Base-by-base conservation (phyloP, 2,329 filamentous ascomycete genomes). In the Penicillium brasilianum region DNA sequence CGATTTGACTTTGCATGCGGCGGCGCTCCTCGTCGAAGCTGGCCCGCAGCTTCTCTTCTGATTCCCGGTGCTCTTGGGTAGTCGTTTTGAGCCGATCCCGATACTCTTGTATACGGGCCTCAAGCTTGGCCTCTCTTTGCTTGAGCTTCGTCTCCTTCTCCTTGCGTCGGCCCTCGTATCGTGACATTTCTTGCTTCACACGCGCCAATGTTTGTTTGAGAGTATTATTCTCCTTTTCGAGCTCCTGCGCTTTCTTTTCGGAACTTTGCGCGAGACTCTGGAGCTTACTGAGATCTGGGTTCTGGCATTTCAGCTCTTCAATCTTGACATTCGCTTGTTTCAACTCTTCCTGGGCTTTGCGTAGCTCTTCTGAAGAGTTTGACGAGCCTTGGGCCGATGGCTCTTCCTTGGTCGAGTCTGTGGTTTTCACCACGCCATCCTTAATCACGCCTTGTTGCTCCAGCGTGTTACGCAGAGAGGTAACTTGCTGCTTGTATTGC, bases 401-500 rank as follows among this genome's bases (percentile, higher is more conserved):
- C 16, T 68, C 61, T 20, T 61, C 59, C 13, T 71, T 71, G 0
- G 61, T 53, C 22, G 70, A 60, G n/a, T 72, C 71, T 14, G 58
- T 55, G 28, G 61, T 50, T 34, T 69, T 63, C 22, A 64, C 62
- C 9, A 66, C 66, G 22, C 72, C 72, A 36, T 59, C 64, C 3
- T 72, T 69, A 13, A 80, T 68, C n/a, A 79, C 72, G 5, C 76
- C 77, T 60, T 80, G 76, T 37, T 69, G 68, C 60, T 80, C 76
- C 22, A 80, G 70, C 8, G 70, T 63, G 57, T 73, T 74, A 57
- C 78, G 76, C 39, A 80, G 58, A 30, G 68, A 69, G 30, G 72
- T 73, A 13, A 75, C 78, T 56, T 78, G 78, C 52, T 80, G 76
- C 63, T 80, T 81, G 60, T 81, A 80, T 54, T 79, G 74, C 53